phyloP scores from a whole-genome alignment of 2,329 filamentous ascomycete species.

The Fusarium virguliforme region DNA sequence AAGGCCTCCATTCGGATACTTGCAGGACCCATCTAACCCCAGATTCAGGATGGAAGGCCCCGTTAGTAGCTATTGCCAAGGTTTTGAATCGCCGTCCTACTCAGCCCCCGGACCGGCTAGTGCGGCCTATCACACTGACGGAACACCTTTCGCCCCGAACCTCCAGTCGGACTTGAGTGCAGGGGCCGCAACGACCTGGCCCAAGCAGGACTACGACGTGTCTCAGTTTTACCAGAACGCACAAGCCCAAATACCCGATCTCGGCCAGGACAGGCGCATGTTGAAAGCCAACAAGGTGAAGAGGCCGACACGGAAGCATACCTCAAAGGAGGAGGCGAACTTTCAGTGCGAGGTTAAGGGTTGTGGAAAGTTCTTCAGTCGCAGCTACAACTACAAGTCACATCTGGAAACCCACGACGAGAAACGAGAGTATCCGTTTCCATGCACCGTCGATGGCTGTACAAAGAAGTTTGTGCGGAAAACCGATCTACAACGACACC shows the following conservation, averaged over 20 bases:
- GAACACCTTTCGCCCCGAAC: constrained; percentile 39
- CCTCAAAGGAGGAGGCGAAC: constrained; percentile 79
- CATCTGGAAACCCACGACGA: constrained; percentile 90
- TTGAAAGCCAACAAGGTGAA: constrained; percentile 50
- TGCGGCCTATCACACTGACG: constrained; percentile 45
- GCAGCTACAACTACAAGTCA: constrained; percentile 89
- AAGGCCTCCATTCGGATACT: constrained; percentile 46
- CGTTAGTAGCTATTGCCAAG: constrained; percentile 37
- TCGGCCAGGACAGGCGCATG: constrained; percentile 43
- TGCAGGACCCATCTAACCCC: constrained; percentile 42
- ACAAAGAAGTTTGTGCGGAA: constrained; percentile 84
- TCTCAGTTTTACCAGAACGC: constrained; percentile 44
- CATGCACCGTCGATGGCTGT: constrained; percentile 77
- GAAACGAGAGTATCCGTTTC: constrained; percentile 78
- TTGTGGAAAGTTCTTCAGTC: constrained; percentile 85
- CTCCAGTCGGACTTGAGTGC: constrained; percentile 40
- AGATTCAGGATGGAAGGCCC: constrained; percentile 45
- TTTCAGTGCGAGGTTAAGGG: constrained; percentile 78
- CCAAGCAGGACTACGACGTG: constrained; percentile 49
- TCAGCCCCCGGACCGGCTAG: constrained; percentile 37
- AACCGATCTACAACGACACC: constrained; percentile 79
- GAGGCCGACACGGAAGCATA: constrained; percentile 67
- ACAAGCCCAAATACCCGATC: constrained; percentile 43
- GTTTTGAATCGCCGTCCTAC: constrained; percentile 46
- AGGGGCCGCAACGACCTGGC: constrained; percentile 39